Evolutionary conservation across 371 early-diverging fungal genomes (phyloP), one percentile per base, ranked within the genome.

Genomic region (Funneliformis caledonium): DNA sequence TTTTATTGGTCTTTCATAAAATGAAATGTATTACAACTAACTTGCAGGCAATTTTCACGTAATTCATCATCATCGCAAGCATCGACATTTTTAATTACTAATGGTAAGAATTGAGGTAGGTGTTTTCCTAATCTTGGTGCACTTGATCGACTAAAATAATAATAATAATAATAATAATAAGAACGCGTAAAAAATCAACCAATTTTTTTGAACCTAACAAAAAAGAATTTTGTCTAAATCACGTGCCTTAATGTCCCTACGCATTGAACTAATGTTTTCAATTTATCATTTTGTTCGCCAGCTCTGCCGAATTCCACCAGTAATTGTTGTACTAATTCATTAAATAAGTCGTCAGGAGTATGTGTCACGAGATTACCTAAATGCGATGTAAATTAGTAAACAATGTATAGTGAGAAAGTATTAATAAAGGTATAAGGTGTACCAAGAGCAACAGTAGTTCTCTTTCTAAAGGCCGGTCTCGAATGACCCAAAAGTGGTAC

Each of bases 401-500:
- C 8, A 16, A 26, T 1, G 11, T 61, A 42, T 61, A 19, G 61
- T 33, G 19, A 19, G 19, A 56, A 42, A 9, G 12, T 7, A 9
- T 19, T 37, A 47, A 37, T 33, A 12, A 56, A 8, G 11, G 26
- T 3, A 19, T 14, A 4, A 60, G 22, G 7, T 26, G 80, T 80
- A 67, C 94, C 95, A 60, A 96, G 88, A 16, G 94, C 95, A 0
- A 89, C 84, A 5, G 94, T 93, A 7, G 94, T 89, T 69, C 97
- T 88, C 86, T 97, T 97, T 52, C 97, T 92, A 50, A 96, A 87
- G 7, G 96, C 94, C 22, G 95, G 88, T 47, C 96, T 92, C 1
- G 90, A 81, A 84, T 96, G 92, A 61, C 88, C 85, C 65, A 96
- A 87, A 16, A 93, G 87, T 4, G 89, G 89, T 61, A 95, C 86